Percentiles rank a stretch among this genome's conserved stretches.
phyloP scores from a whole-genome alignment of 441 rosid genomes.

The Adansonia rubrostipa region DNA sequence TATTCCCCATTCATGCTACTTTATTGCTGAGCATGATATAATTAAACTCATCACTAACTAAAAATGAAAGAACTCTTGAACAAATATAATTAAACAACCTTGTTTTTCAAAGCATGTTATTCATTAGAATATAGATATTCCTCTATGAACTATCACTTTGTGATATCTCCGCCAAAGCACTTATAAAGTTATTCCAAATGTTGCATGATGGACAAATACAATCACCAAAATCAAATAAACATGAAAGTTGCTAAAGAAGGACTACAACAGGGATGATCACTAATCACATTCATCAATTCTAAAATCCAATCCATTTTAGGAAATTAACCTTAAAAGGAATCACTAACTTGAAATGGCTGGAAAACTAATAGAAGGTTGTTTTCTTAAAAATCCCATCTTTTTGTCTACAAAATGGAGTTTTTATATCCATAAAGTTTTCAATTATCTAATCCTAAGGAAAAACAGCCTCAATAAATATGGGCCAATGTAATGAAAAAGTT shows the following conservation, averaged over 20 bases:
- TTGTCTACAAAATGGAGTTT: too few species aligned
- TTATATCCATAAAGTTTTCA: too few species aligned
- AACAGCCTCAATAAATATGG: too few species aligned
- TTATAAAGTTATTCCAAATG: conserved; percentile 86
- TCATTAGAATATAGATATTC: conserved; percentile 35
- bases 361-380: neutral
- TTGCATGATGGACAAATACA: conserved; percentile 51
- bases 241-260: too few species aligned
- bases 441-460: too few species aligned
- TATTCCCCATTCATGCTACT: neutral
- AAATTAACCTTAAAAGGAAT: conserved; percentile 1
- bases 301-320: neutral
- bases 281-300: neutral
- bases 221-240: conserved; percentile 14
- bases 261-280: too few species aligned
- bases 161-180: neutral
- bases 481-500: too few species aligned
- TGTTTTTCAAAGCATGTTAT: conserved; percentile 40
- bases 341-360: neutral
- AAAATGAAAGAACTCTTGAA: neutral
- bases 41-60: neutral
- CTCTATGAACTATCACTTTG: too few species aligned
- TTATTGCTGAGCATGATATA: neutral
- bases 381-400: too few species aligned
- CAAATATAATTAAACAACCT: conserved; percentile 41